These are phyloP conservation scores for Eudorina sp. DNA, from an alignment of 139 green algal species.

Conservation along the genomic window DNA sequence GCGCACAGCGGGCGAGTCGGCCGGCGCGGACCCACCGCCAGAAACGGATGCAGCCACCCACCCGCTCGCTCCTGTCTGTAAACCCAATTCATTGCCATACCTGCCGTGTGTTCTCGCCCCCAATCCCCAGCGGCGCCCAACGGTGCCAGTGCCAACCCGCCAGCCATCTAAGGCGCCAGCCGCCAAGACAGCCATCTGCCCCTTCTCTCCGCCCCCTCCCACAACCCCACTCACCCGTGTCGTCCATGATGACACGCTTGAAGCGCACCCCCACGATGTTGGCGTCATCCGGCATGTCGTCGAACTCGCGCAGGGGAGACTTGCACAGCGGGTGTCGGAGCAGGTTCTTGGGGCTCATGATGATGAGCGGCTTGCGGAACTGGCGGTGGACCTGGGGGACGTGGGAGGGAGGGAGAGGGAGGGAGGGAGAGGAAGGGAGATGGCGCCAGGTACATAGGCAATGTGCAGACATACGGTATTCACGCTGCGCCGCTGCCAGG, in stretches of 20 bases:
- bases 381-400: slow-evolving; percentile 88
- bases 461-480: too few species aligned
- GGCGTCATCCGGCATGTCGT: slow-evolving; percentile 89
- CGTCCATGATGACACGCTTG: slow-evolving; percentile 99
- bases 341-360: slow-evolving; percentile 96
- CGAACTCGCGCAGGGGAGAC: slow-evolving; percentile 91
- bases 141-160: too few species aligned
- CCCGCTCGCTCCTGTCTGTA: too few species aligned
- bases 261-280: slow-evolving; percentile 94
- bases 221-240: slow-evolving; percentile 66
- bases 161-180: too few species aligned
- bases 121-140: too few species aligned
- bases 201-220: not conserved
- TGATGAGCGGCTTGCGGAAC: slow-evolving; percentile 98
- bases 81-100: too few species aligned
- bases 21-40: too few species aligned
- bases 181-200: not conserved
- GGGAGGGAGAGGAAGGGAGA: not conserved
- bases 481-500: too few species aligned
- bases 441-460: too few species aligned
- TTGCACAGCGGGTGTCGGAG: slow-evolving; percentile 93
- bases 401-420: not conserved
- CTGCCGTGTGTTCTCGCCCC: too few species aligned
- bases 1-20: too few species aligned
- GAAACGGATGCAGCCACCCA: too few species aligned